Evolutionary conservation across 257 asterid species (phyloP).

Genomic region (Solanum corneliomulleri): DNA sequence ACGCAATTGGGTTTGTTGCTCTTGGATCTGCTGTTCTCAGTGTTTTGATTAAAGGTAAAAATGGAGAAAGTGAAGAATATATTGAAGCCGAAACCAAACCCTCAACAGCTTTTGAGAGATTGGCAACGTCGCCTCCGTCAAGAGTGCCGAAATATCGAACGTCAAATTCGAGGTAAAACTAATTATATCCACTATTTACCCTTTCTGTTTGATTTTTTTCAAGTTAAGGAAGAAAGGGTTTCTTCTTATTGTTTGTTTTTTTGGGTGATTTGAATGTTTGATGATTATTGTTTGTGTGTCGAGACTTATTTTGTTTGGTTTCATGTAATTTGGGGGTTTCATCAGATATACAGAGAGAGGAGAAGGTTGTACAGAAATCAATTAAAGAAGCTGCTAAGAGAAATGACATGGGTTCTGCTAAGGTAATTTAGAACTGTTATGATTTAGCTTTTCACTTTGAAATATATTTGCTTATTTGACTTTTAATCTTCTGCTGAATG

Average conservation of each 20-base stretch:
- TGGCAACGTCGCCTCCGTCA: constrained; percentile 99
- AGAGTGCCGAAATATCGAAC: constrained; percentile 85
- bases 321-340: background rate
- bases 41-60: background rate
- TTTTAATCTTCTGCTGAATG: background rate
- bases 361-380: constrained; percentile 86
- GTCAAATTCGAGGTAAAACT: constrained; percentile 75
- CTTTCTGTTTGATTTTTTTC: background rate
- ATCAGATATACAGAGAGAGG: constrained; percentile 91
- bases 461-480: background rate
- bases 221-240: too few species aligned
- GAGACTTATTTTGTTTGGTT: background rate
- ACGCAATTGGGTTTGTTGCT: background rate
- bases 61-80: constrained; percentile 76
- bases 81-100: constrained; percentile 79
- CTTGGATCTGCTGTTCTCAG: background rate
- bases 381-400: constrained; percentile 91
- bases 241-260: too few species aligned
- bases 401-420: constrained; percentile 95
- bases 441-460: background rate
- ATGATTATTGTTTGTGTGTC: background rate
- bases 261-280: background rate
- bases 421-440: constrained; percentile 30
- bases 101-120: constrained; percentile 78
- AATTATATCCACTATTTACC: background rate